Base-by-base conservation (phyloP, 257 asterid genomes). In the Eucommia ulmoides region DNA sequence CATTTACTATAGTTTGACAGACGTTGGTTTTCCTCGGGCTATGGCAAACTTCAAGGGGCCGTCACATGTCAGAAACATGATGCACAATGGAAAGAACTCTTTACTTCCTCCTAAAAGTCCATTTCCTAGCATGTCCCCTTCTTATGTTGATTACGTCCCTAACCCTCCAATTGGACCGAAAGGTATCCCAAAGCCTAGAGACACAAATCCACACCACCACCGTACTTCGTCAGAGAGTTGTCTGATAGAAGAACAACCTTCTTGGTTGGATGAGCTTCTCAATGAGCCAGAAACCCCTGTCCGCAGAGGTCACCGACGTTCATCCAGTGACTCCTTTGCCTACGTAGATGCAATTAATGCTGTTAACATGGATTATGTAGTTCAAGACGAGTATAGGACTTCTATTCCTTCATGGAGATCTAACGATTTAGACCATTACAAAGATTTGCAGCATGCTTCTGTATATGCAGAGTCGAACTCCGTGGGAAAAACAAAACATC, bases 101-200 rank as follows among this genome's bases (percentile, higher is more conserved):
- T 65, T 83, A 47, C 81, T 91, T 58, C 99, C 99, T 44, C 99
- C 99, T 51, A 91, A 86, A 74, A 73, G 77, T 68, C 99, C 96
- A 45, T 83, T 77, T 63, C 94, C 94, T 22, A 70, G 83, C 65
- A 56, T 76, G 46, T 56, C 84, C 54, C 88, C 94, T 18, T 65
- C 92, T 1, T 83, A 66, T 55, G 50, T 65, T 24, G 96, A 85
- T 41, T 86, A 69, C 52, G 63, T 77, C 55, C 94, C 93, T 8
- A 65, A 51, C 64, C 65, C 84, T 60, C 62, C 64, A 33, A 51
- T 68, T 59, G 81, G 77, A 47, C 75, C 70, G 29, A 79, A 76
- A 63, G 62, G 75, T 65, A 67, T 53, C 25, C 59, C 60, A 33
- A 67, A 58, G 54, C 66, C 75, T 24, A 67, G 72, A 52, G 78